These are phyloP conservation scores for Sphaerosporella brunnea DNA, from an alignment of 495 filamentous ascomycete species.

Conservation along the genomic window DNA sequence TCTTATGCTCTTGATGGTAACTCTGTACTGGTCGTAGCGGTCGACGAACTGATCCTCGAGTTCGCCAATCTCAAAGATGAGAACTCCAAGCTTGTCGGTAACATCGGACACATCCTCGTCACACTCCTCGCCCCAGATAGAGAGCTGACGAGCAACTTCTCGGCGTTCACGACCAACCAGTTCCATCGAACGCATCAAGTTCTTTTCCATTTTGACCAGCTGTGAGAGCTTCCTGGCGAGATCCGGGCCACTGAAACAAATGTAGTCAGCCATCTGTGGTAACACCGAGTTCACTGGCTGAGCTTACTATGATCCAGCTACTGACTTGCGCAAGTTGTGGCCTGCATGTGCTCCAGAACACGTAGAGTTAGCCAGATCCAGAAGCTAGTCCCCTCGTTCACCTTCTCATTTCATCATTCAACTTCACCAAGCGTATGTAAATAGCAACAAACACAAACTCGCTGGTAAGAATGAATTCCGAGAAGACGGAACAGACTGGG, in stretches of 20 bases:
- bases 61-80: conserved; percentile 97
- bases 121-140: conserved; percentile 89
- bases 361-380: conserved; percentile 22
- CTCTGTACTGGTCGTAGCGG: conserved; percentile 95
- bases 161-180: conserved; percentile 86
- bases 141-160: conserved; percentile 98
- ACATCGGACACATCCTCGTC: conserved; percentile 98
- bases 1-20: conserved; percentile 96
- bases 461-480: too few relatives aligned
- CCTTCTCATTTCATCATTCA: not conserved
- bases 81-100: conserved; percentile 92
- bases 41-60: conserved; percentile 96
- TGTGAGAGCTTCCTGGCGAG: conserved; percentile 92
- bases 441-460: not conserved
- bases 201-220: conserved; percentile 99
- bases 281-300: conserved; percentile 3
- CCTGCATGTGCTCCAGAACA: conserved; percentile 38
- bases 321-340: conserved; percentile 79
- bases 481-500: not conserved
- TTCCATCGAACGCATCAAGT: conserved; percentile 96
- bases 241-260: conserved; percentile 48
- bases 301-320: conserved; percentile 56
- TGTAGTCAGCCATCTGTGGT: not conserved
- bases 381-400: conserved; percentile 6
- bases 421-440: not conserved